Conservation (phyloP, 2,329 filamentous ascomycete species). For the Colletotrichum zoysiae region DNA sequence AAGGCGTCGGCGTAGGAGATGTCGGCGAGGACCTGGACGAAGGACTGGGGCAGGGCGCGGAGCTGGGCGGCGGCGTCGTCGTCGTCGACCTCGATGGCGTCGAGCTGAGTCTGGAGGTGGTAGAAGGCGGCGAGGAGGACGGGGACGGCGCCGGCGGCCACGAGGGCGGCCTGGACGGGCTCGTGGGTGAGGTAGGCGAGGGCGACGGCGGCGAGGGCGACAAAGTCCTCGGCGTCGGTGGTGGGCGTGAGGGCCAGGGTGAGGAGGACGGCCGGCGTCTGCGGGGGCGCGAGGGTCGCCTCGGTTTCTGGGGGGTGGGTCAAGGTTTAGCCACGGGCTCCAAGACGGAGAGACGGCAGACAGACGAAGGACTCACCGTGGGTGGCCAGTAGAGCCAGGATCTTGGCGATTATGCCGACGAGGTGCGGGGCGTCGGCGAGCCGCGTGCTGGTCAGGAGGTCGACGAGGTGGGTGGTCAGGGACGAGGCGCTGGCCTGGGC, state of each 20-base stretch:
- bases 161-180: constrained; percentile 62
- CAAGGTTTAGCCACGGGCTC: background rate
- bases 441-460: constrained; percentile 61
- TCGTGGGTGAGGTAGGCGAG: constrained; percentile 68
- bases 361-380: constrained; percentile 56
- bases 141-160: constrained; percentile 55
- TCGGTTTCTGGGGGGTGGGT: constrained; percentile 57
- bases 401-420: constrained; percentile 67
- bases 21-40: constrained; percentile 65
- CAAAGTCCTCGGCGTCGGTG: constrained; percentile 67
- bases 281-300: constrained; percentile 55
- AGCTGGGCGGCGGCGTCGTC: constrained; percentile 60
- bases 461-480: constrained; percentile 63
- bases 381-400: constrained; percentile 65
- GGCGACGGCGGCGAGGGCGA: constrained; percentile 63
- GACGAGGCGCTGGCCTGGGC: constrained; percentile 64
- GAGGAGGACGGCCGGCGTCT: constrained; percentile 64
- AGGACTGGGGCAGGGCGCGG: constrained; percentile 61
- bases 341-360: background rate
- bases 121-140: constrained; percentile 63
- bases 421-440: constrained; percentile 57
- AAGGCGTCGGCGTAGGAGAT: constrained; percentile 65
- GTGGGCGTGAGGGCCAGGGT: constrained; percentile 58
- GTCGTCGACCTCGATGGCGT: constrained; percentile 53
- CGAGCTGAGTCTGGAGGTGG: constrained; percentile 60